Base-by-base conservation (phyloP, 768 basidiomycete genomes). In the Pholiota microspora region DNA sequence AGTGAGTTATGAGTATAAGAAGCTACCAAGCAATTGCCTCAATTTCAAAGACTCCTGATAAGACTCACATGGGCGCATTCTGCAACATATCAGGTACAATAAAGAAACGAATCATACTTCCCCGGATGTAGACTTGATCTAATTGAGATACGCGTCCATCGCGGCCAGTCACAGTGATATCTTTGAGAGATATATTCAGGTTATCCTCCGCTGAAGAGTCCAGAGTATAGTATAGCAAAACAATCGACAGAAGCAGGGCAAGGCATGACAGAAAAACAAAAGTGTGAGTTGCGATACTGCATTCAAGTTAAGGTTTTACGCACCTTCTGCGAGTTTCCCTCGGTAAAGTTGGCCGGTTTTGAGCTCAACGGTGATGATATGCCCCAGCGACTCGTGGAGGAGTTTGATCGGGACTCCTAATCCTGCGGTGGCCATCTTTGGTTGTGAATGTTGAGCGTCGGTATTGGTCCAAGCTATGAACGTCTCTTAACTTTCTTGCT, bases 71-170 rank as follows among this genome's bases (percentile, higher is more conserved):
- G 16, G 97, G 97, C 12, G 97, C 97, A 70, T 98, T 98, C 69
- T 98, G 92, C 62, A 99, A 77, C 92, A 99, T 98, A 73, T 98
- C 97, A 52, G 97, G 97, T 18, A 99, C 97, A 70, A 98, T 98
- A 76, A 98, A 96, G 79, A 97, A 98, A 60, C 97, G 82, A 61
- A 98, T 79, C 92, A 98, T 97, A 70, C 94, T 95, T 55, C 97
- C 97, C 63, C 97, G 81, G 63, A 99, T 99, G 73, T 99, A 99
- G 28, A 98, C 96, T 72, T 98, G 96, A 76, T 98, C 97, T 48
- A 99, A 80, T 70, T 99, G 97, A 10, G 97, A 97, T 25, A 99
- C 94, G 64, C 97, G 92, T 23, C 97, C 97, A 79, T 99, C 97
- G 50, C 97, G 86, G 51, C 91, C 93, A 12, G 97, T 99, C 28